Evolutionary conservation across 73 alveolate species (phyloP), one percentile per base, ranked within the genome.

Genomic region (Paramecium sonneborni): DNA sequence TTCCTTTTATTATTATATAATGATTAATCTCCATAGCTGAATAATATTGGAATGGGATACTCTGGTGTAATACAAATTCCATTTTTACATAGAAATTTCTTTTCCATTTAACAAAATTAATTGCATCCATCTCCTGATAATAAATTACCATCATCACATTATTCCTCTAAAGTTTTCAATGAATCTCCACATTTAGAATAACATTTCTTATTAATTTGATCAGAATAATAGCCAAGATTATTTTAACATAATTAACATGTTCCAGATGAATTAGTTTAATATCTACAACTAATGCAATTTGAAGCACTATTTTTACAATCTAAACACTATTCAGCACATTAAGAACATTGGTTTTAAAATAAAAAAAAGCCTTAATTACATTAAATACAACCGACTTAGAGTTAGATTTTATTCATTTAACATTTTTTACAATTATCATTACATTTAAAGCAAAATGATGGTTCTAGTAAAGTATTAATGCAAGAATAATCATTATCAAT

Each of bases 141-240:
- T 34, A 1, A 4, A 34, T 72, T 72, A 10, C 86, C 67, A 14
- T 72, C 86, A 72, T 72, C 86, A 35, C 86, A 72, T 38, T 72
- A 21, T 72, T 72, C 86, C 4, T 30, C 21, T 2, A 12, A 6
- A 32, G 48, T 6, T 6, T 4, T 34, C 5, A 32, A 4, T 2
- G 12, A 12, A 35, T 72, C 86, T 32, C 86, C 86, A 72, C 86
- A 72, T 5, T 30, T 72, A 30, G 86, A 11, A 14, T 20, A 21
- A 12, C 86, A 72, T 72, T 2, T 34, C 5, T 72, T 38, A 6
- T 34, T 72, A 4, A 4, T 8, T 0, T 6, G 6, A n/a, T 72
- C 7, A 12, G 44, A 9, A n/a, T 72, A 72, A 2, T 34, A 72
- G 0, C 86, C 86, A 15, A 4, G 21, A 8, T 5, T 3, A 32